phyloP scores from a whole-genome alignment of 805 yeast genomes.

The Saccharomyces jurei region DNA sequence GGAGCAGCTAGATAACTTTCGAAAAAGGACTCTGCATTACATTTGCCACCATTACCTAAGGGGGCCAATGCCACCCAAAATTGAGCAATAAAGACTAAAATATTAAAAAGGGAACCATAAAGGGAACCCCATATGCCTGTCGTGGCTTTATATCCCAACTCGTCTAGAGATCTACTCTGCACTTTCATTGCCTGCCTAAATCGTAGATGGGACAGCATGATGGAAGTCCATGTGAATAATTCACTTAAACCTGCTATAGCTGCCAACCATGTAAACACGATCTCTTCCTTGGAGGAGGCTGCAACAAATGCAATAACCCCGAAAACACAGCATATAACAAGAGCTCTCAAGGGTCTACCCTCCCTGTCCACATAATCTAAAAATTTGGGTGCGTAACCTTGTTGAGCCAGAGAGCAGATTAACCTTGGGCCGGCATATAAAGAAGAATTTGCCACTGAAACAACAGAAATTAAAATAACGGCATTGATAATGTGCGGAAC shows the following conservation, averaged over 20 bases:
- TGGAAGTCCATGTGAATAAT: conserved; percentile 51
- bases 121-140: conserved; percentile 44
- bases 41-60: conserved; percentile 32
- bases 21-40: conserved; percentile 40
- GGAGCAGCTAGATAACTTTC: conserved; percentile 43
- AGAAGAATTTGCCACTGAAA: conserved; percentile 72
- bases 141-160: conserved; percentile 44
- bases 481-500: conserved; percentile 69
- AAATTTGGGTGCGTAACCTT: conserved; percentile 55
- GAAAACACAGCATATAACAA: conserved; percentile 40
- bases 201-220: conserved; percentile 44
- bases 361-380: conserved; percentile 46
- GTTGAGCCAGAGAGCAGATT: conserved; percentile 57
- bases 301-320: conserved; percentile 58
- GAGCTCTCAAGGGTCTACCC: conserved; percentile 55
- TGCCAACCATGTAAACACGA: conserved; percentile 53
- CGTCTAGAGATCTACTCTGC: conserved; percentile 40
- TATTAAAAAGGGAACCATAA: conserved; percentile 41
- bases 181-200: conserved; percentile 46
- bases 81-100: conserved; percentile 46
- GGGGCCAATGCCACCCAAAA: conserved; percentile 62
- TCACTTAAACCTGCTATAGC: conserved; percentile 52
- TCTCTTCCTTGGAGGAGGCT: conserved; percentile 41
- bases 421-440: conserved; percentile 69
- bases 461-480: conserved; percentile 61